Evolutionary conservation across 2,329 filamentous ascomycete genomes (phyloP), one percentile per base, ranked within the genome.

Genomic region (Phialophora macrospora): DNA sequence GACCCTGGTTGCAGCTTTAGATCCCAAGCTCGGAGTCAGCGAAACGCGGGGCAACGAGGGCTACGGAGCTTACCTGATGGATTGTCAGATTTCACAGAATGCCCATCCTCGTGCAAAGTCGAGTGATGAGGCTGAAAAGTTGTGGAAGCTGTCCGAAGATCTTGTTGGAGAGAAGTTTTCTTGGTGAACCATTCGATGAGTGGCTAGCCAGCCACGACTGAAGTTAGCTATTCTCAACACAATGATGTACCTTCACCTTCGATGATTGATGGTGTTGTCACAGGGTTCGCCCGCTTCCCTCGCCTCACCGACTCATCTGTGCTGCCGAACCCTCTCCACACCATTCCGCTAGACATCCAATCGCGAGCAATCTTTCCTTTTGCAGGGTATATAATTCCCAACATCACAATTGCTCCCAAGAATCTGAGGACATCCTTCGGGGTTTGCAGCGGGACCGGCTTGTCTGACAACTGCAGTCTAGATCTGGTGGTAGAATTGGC

Each of bases 1-100:
- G 2, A 77, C 75, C 52, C 69, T 82, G 17, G 75, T 78, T 24
- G 79, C 80, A 12, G 80, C 79, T 8, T 74, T 81, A 30, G 80
- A 81, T 67, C 79, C 79, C 17, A 55, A 51, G 41, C 64, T 66
- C 2, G 38, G 59, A 0, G 71, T 68, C 2, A 67, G 81, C 48
- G 70, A 70, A 22, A 73, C 71, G 24, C 57, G 48, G 28, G 54
- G 61, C 24, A 58, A 61, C 24, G 65, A 65, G 49, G 55, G 55
- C 12, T 44, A 54, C 22, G 63, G 70, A 12, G 65, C 72, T 8
- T 80, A 74, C 57, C 57, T 81, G 24, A 71, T 73, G n/a, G 74
- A 80, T 64, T 77, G 75, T 57, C 75, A 78, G 62, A 62, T 74
- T 44, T 64, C 63, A 71, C 59, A 77, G 63, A 68, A 72, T 9